A percentile compares a stretch with the other conserved stretches of the same genome.
Conservation (phyloP, 345 rosid species). For the Mallotus nudiflorus region DNA sequence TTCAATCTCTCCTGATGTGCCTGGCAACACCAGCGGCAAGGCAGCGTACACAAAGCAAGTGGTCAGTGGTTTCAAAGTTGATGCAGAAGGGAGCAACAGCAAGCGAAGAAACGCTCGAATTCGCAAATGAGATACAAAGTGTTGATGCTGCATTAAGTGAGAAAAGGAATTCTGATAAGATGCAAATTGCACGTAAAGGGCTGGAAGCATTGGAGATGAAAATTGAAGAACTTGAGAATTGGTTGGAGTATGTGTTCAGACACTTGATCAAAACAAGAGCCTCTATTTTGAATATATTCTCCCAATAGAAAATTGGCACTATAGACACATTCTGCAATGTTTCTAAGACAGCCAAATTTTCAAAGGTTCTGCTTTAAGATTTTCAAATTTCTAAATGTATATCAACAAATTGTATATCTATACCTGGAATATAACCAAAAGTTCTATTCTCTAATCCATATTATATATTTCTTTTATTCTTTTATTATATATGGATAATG, state of each 20-base stretch:
- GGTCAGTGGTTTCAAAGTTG: slow-evolving; percentile 54
- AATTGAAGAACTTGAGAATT: slow-evolving; percentile 49
- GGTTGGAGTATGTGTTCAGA: slow-evolving; percentile 58
- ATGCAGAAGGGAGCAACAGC: slow-evolving; percentile 37
- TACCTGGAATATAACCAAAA: too few relatives aligned
- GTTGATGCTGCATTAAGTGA: slow-evolving; percentile 29
- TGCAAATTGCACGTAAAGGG: slow-evolving; percentile 31
- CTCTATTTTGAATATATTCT: slow-evolving; percentile 65
- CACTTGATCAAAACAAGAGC: slow-evolving; percentile 59
- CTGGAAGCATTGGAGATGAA: slow-evolving; percentile 48
- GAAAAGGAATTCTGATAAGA: slow-evolving; percentile 24
- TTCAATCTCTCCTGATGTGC: slow-evolving; percentile 49
- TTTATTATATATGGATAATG: too few relatives aligned
- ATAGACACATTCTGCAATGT: too few relatives aligned
- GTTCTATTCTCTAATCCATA: too few relatives aligned
- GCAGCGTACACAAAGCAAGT: slow-evolving; percentile 37
- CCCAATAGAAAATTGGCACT: slow-evolving; percentile 30
- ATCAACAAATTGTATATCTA: too few relatives aligned
- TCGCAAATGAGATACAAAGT: slow-evolving; percentile 42
- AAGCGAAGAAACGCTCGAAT: slow-evolving; percentile 37
- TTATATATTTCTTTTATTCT: too few relatives aligned
- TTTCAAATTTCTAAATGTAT: too few relatives aligned
- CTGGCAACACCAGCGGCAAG: slow-evolving; percentile 31
- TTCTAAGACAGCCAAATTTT: too few relatives aligned
- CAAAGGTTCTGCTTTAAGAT: too few relatives aligned